Evolutionary conservation across 495 filamentous ascomycete genomes (phyloP), one percentile per base, ranked within the genome.

Genomic region (Penicillium diatomitis): DNA sequence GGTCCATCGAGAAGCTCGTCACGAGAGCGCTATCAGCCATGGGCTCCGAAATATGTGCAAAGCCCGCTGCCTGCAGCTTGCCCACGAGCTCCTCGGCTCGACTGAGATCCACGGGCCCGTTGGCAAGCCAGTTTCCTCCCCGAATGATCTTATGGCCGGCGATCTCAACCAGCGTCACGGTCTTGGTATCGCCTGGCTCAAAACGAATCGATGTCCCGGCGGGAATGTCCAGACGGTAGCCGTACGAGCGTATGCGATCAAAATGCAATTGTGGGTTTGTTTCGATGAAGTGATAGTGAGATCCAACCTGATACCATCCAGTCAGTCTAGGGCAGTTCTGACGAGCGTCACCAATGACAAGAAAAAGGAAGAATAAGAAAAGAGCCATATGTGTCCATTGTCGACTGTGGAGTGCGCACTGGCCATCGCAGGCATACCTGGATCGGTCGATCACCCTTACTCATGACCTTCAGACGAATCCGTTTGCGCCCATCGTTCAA

Each of bases 211-310:
- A 92, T 1, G 90, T 96, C 9, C 92, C 92, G 8, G 94, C 89
- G 2, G 90, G 66, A 37, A 97, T 90, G 60, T 98, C 90, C 20
- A 98, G 75, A 8, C 90, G 79, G 64, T 77, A 96, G 3, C 92
- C 92, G 55, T 90, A 90, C 1, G 90, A 77, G 43, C 80, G 79
- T 30, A 80, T 64, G n/a, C 92, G 86, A 65, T 98, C 92, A 64
- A 98, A 98, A 60, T 87, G 81, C 46, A 98, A 73, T 65, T 85
- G 80, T 20, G 90, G 87, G 62, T 98, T 98, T 20, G 82, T 85
- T 72, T 98, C 92, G 58, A 96, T 79, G 65, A 98, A 89, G 68
- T 97, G 90, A 67, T 97, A 98, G 65, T 98, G 92, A 48, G 88
- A 95, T 12, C 92, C 92, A 53, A 90, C 76, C 81, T 86, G 56